Conservation (phyloP, 495 filamentous ascomycete genomes). For the Aspergillus sclerotioniger region DNA sequence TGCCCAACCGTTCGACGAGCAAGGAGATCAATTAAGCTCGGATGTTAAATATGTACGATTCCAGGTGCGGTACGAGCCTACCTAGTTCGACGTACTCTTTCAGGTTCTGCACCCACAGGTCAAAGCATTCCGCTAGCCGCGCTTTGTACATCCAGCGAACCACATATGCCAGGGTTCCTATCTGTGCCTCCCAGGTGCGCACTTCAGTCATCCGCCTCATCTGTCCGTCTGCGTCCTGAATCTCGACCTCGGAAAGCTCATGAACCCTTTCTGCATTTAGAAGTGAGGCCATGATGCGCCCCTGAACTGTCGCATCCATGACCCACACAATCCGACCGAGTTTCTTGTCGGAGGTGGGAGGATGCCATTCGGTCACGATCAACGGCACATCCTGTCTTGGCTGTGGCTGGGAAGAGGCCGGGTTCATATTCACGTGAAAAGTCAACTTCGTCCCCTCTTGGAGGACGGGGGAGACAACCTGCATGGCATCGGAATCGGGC, state of each 20-base stretch:
- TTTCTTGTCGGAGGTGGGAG: constrained; percentile 10
- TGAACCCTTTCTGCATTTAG: constrained; percentile 41
- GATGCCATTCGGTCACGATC: constrained; percentile 27
- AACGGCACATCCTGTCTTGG: constrained; percentile 24
- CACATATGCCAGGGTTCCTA: constrained; percentile 37
- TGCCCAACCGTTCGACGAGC: background rate
- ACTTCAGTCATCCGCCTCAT: constrained; percentile 30
- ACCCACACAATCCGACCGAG: constrained; percentile 40
- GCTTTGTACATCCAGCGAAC: constrained; percentile 40
- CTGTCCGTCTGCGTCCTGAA: constrained; percentile 14
- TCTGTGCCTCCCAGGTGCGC: constrained; percentile 45
- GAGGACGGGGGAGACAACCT: constrained; percentile 25
- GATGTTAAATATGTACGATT: background rate
- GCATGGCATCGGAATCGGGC: constrained; percentile 11
- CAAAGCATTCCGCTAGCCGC: constrained; percentile 35
- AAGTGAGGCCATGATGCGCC: constrained; percentile 26
- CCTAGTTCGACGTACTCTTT: constrained; percentile 32
- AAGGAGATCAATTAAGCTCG: constrained; percentile 2
- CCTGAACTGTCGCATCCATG: constrained; percentile 26
- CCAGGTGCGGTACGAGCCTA: background rate
- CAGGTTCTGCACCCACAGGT: constrained; percentile 40
- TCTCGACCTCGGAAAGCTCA: constrained; percentile 35
- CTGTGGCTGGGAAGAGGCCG: constrained; percentile 29
- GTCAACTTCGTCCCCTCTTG: constrained; percentile 37
- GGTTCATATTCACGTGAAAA: constrained; percentile 46